These are phyloP conservation scores for Stephania yunnanensis DNA, from an alignment of 164 flowering plant species.

Conservation along the genomic window DNA sequence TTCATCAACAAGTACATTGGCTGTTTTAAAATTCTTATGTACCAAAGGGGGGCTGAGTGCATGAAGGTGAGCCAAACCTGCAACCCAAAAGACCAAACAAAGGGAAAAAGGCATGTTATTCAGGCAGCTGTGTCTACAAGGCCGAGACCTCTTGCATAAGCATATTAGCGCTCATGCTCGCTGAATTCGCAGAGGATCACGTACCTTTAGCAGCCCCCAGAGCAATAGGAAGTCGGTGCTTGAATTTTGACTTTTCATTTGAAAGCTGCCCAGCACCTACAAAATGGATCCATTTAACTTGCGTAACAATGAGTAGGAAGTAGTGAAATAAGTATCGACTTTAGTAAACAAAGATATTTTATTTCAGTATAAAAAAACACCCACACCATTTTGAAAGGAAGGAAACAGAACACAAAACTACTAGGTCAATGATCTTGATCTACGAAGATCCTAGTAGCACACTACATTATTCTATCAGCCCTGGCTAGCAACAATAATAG, in stretches of 20 bases:
- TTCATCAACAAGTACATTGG: conserved; percentile 91
- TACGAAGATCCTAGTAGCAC: too few species aligned
- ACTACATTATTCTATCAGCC: too few species aligned
- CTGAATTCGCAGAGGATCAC: conserved; percentile 84
- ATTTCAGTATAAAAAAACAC: too few species aligned
- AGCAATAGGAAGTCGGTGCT: conserved; percentile 72
- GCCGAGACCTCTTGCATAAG: conserved; percentile 4
- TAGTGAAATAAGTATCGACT: too few species aligned
- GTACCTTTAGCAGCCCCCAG: conserved; percentile 91
- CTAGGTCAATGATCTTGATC: too few species aligned
- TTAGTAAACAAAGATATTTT: too few species aligned
- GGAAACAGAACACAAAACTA: too few species aligned
- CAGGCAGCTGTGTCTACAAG: conserved; percentile 10
- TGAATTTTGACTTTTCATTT: conserved; percentile 73
- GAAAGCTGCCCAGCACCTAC: conserved; percentile 58
- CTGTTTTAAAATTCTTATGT: conserved; percentile 84
- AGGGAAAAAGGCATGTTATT: conserved; percentile 10
- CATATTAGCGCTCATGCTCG: conserved; percentile 70
- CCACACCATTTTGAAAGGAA: too few species aligned
- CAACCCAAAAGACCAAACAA: conserved; percentile 8
- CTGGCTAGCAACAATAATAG: too few species aligned
- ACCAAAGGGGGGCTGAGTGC: conserved; percentile 68
- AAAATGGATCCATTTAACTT: conserved; percentile 13
- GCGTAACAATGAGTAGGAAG: background rate
- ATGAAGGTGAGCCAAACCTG: conserved; percentile 89